Conservation (phyloP, 768 basidiomycete genomes). For the Pleurotus djamor region DNA sequence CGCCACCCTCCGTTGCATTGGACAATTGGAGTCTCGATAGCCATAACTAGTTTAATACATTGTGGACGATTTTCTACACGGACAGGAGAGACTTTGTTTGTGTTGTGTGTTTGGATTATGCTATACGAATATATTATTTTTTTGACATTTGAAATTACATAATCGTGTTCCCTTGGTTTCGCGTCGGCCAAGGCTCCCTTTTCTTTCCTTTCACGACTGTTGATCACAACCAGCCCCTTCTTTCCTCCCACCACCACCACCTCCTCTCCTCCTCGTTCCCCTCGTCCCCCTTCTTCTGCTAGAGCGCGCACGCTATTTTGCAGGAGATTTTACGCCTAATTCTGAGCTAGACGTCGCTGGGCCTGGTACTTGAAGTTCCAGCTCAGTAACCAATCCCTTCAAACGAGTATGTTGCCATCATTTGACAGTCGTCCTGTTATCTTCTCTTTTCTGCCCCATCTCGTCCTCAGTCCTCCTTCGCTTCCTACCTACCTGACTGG, state of each 20-base stretch:
- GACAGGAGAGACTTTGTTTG: background rate
- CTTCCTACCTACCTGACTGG: background rate
- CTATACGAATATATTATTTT: background rate
- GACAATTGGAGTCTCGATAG: slow-evolving; percentile 77
- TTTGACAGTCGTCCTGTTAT: background rate
- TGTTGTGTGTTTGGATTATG: background rate
- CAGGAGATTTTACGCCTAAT: background rate
- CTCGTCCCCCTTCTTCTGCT: slow-evolving; percentile 16
- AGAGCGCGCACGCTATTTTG: background rate
- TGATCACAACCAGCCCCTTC: slow-evolving; percentile 15
- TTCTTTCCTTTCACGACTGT: slow-evolving; percentile 9
- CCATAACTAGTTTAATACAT: slow-evolving; percentile 49
- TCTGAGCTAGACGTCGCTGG: background rate
- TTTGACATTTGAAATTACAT: slow-evolving; percentile 3
- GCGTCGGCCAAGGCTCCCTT: background rate
- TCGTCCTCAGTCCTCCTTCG: background rate
- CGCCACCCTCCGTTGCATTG: slow-evolving; percentile 69
- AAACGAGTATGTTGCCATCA: slow-evolving; percentile 5
- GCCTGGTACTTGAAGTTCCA: slow-evolving; percentile 6
- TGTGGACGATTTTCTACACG: slow-evolving; percentile 10
- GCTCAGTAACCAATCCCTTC: slow-evolving; percentile 4
- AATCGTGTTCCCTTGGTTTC: slow-evolving; percentile 11
- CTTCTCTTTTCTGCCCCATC: background rate
- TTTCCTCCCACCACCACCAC: background rate
- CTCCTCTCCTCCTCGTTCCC: slow-evolving; percentile 11